These are phyloP conservation scores for Tolypocladium ovalisporum DNA, from an alignment of 2,329 filamentous ascomycete genomes.

Conservation along the genomic window DNA sequence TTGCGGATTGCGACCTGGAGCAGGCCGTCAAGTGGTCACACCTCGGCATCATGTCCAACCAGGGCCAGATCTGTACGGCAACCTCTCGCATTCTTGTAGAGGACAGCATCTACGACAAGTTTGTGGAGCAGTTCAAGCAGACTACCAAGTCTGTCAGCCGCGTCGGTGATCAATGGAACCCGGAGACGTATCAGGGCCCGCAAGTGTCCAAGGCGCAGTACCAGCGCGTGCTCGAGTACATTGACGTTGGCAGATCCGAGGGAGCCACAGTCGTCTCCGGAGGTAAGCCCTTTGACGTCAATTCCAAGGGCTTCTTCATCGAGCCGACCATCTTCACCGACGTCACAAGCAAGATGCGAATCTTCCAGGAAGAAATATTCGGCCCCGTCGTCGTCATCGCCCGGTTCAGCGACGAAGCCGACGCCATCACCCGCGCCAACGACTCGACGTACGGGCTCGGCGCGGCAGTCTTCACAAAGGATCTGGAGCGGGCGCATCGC, in stretches of 20 bases:
- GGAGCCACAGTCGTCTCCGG: conserved; percentile 56
- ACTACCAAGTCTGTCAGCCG: conserved; percentile 47
- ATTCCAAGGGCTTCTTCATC: conserved; percentile 31
- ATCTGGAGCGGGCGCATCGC: conserved; percentile 38
- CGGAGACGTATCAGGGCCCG: conserved; percentile 62
- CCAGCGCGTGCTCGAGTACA: conserved; percentile 58
- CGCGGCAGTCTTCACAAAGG: conserved; percentile 49
- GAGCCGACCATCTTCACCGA: conserved; percentile 33
- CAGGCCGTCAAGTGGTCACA: conserved; percentile 53
- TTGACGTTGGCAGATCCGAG: conserved; percentile 59
- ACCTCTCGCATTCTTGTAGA: conserved; percentile 57
- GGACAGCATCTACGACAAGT: conserved; percentile 48
- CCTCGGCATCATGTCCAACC: conserved; percentile 45
- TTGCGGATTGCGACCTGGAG: conserved; percentile 54
- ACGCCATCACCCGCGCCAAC: conserved; percentile 31
- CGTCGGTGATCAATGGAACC: conserved; percentile 60
- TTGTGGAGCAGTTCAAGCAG: conserved; percentile 51
- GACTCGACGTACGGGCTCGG: conserved; percentile 51
- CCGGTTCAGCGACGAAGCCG: conserved; percentile 29
- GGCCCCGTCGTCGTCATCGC: conserved; percentile 32
- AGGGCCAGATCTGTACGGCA: conserved; percentile 57
- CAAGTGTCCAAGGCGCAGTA: conserved; percentile 63
- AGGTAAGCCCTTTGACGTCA: conserved; percentile 36
- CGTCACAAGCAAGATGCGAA: conserved; percentile 29
- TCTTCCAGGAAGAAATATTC: conserved; percentile 36